Percentiles rank a stretch among this genome's conserved stretches.
These are phyloP conservation scores for Sideroxylon spinosum DNA, from an alignment of 179 eudicot species.

Conservation along the genomic window DNA sequence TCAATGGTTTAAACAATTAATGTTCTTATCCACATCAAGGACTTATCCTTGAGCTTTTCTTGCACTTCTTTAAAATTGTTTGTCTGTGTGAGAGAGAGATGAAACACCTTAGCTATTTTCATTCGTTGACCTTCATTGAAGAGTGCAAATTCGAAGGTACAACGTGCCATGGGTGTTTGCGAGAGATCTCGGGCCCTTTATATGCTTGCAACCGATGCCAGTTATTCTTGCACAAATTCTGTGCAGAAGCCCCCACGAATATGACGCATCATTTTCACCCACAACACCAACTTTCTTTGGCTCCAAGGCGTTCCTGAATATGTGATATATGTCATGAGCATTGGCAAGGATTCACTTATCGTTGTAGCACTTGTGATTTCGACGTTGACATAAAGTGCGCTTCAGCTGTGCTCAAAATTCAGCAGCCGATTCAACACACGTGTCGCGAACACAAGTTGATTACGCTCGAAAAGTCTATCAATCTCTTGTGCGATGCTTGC, in stretches of 20 bases:
- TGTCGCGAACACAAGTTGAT: neutral
- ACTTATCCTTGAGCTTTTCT: no score
- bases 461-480: neutral
- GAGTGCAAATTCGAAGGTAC: no score
- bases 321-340: neutral
- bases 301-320: neutral
- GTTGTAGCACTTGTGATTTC: neutral
- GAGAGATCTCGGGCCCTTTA: neutral
- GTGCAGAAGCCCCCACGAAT: neutral
- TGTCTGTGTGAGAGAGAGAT: neutral
- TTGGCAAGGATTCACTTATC: neutral
- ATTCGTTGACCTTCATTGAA: neutral
- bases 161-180: neutral
- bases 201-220: neutral
- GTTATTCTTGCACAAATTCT: neutral
- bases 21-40: no score
- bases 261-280: neutral
- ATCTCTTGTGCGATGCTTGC: slow-evolving; percentile 7
- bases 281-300: neutral
- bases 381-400: neutral
- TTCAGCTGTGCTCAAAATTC: neutral
- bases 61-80: no score
- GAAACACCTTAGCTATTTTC: neutral
- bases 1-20: no score
- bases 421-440: neutral